Evolutionary conservation across 495 filamentous ascomycete species (phyloP).

Genomic region (Wilcoxina mikolae): DNA sequence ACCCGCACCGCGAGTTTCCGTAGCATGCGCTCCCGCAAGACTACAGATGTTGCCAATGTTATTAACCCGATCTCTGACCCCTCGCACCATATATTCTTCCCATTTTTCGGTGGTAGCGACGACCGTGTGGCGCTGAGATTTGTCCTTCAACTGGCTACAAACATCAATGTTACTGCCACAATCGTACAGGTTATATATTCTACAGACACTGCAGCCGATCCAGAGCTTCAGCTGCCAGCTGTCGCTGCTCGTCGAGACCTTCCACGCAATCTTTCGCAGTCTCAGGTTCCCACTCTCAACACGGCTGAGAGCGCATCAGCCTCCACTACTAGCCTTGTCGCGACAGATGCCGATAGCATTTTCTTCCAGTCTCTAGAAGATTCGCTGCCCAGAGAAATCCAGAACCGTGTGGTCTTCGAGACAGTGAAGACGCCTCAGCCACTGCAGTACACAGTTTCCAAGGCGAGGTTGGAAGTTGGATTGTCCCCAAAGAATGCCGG

Average conservation of each 20-base stretch:
- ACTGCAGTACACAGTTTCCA: conserved; percentile 28
- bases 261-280: conserved; percentile 14
- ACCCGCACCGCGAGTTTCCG: conserved; percentile 28
- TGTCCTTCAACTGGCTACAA: conserved; percentile 64
- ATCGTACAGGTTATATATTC: conserved; percentile 42
- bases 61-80: conserved; percentile 42
- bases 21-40: conserved; percentile 32
- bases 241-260: conserved; percentile 14
- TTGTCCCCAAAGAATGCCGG: conserved; percentile 53
- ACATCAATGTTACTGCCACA: conserved; percentile 59
- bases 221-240: conserved; percentile 25
- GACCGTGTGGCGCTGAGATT: conserved; percentile 69
- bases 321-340: conserved; percentile 2
- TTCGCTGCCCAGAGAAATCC: conserved; percentile 44
- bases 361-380: conserved; percentile 51
- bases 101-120: conserved; percentile 74
- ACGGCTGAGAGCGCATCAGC: conserved; percentile 19
- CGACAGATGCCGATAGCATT: conserved; percentile 35
- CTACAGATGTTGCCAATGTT: conserved; percentile 37
- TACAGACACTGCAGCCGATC: conserved; percentile 26
- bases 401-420: conserved; percentile 47
- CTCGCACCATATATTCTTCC: conserved; percentile 73
- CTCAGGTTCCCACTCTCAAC: conserved; percentile 21
- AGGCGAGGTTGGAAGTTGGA: conserved; percentile 47
- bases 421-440: conserved; percentile 19